Conservation (phyloP, 2,329 filamentous ascomycete species). For the Fusarium compactum region DNA sequence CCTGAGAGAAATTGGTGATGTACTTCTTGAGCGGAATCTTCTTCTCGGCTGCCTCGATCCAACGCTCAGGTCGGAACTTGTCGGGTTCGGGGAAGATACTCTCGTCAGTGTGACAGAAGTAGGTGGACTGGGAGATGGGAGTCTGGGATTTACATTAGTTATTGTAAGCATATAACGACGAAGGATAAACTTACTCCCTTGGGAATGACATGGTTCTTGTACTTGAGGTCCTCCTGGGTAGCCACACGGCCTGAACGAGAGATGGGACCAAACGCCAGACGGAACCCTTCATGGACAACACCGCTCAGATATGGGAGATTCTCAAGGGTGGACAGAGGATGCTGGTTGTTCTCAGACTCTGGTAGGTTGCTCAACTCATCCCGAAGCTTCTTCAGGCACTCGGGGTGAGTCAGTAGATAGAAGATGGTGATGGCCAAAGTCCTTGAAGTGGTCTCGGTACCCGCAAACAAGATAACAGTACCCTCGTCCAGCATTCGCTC, state of each 20-base stretch:
- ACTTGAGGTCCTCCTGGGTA: background rate
- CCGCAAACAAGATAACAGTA: background rate
- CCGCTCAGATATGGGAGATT: background rate
- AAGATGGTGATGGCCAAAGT: background rate
- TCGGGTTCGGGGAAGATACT: background rate
- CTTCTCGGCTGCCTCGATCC: background rate
- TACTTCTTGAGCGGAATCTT: background rate
- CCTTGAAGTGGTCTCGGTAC: background rate
- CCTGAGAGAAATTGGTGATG: background rate
- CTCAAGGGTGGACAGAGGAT: background rate
- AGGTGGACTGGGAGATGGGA: background rate
- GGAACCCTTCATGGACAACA: background rate
- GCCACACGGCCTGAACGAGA: background rate
- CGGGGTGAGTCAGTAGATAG: background rate
- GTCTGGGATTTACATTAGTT: background rate
- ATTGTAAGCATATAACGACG: background rate
- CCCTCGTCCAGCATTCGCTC: slow-evolving; percentile 1
- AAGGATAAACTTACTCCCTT: background rate
- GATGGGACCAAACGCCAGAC: background rate
- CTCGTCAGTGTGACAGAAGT: background rate
- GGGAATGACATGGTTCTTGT: background rate
- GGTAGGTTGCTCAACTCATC: background rate
- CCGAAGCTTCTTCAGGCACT: background rate
- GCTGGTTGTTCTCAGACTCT: background rate
- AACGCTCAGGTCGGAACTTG: background rate